Base-by-base conservation (phyloP, 1,284 basidiomycete species). In the Porodaedalea pini region DNA sequence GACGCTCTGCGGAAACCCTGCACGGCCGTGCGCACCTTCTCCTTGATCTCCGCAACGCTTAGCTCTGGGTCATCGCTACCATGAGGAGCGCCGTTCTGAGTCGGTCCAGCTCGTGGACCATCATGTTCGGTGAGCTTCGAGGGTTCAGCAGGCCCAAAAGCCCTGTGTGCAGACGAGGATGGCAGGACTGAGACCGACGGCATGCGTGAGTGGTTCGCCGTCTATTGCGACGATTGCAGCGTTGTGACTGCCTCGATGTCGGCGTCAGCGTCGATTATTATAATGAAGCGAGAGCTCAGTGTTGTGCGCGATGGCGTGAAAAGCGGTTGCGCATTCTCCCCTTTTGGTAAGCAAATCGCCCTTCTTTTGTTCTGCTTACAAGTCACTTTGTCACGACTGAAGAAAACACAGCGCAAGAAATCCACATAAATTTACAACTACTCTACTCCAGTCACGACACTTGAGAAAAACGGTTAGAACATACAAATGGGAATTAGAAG, bases 11-110 rank as follows among this genome's bases (percentile, higher is more conserved):
- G 74, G 31, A 78, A 75, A 57, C 73, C 79, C 51, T 75, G 73
- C 13, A 82, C 82, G 45, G 76, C 72, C 54, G 81, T 81, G 66
- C 77, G 83, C 8, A 81, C 84, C 65, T 74, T 79, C 52, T 77
- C 75, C 68, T 86, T 88, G 67, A 90, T 83, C 59, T 86, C 84
- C 37, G 76, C 70, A 53, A 84, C 76, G n/a, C 79, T 77, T 29
- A 68, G 67, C 44, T 67, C 67, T 37, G 39, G 11, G 8, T 41
- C 41, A 45, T 32, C 32, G 3, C 39, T 32, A 48, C 44, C 45
- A 47, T 21, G 23, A 31, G n/a, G 29, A 21, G 15, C 11, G 10
- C 54, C 54, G 40, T 56, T 50, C 19, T n/a, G 8, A 8, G 41
- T 43, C 13, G 41, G 29, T 34, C 17, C 10, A 7, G 15, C 19